Percentiles rank a stretch among this genome's conserved stretches.
Evolutionary conservation across 2,329 filamentous ascomycete species (phyloP).

Genomic region (Fusarium coffeatum): DNA sequence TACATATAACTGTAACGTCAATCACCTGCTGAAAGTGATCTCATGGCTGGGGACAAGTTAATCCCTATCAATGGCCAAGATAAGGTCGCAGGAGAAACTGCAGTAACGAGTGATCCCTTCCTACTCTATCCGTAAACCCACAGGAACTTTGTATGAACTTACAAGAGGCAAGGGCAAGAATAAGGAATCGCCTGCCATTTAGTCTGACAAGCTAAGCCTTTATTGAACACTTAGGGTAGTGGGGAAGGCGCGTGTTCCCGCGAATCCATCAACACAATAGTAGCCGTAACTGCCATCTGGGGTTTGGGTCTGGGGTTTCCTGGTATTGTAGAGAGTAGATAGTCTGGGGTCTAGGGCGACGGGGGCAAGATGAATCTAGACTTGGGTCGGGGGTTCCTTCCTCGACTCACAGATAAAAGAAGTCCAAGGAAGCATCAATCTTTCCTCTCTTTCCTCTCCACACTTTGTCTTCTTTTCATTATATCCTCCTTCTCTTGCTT

Average conservation of each 20-base stretch:
- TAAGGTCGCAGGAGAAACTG: not conserved
- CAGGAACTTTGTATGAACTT: not conserved
- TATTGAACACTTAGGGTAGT: conserved; percentile 16
- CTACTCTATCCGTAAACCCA: not conserved
- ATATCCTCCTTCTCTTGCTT: conserved; percentile 1
- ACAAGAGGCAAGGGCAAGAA: not conserved
- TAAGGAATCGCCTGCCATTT: not conserved
- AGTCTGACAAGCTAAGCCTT: not conserved
- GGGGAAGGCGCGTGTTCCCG: conserved; percentile 15
- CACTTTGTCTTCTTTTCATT: conserved; percentile 11
- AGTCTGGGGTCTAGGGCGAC: conserved; percentile 24
- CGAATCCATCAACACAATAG: conserved; percentile 8
- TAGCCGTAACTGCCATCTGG: conserved; percentile 21
- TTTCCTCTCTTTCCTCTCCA: conserved; percentile 10
- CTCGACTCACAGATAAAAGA: conserved; percentile 38
- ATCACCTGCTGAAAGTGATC: not conserved
- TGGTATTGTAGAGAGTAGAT: not conserved
- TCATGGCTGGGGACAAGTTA: not conserved
- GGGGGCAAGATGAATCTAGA: conserved; percentile 23
- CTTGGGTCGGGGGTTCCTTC: conserved; percentile 14
- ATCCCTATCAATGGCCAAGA: conserved; percentile 1
- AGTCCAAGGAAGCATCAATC: conserved; percentile 14
- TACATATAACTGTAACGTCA: not conserved
- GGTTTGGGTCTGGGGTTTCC: conserved; percentile 29
- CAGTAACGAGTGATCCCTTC: not conserved